Conservation (phyloP, 768 basidiomycete genomes). For the Suillus bovinus region DNA sequence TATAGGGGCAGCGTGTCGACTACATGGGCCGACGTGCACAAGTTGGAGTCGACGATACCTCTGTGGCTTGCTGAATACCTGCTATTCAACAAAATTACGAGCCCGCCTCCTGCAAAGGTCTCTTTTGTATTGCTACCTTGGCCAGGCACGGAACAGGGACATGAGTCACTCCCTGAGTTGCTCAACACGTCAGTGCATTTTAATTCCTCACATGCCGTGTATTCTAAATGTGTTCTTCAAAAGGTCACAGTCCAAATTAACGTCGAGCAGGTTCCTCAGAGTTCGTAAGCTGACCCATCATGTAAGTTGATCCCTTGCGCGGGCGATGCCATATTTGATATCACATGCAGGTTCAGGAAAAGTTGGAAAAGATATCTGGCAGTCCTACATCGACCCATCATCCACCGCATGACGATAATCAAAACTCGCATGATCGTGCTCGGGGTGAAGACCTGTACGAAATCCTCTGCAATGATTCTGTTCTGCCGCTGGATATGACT, state of each 20-base stretch:
- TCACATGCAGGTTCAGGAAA: constrained; percentile 72
- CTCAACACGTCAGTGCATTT: constrained; percentile 74
- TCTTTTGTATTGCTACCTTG: constrained; percentile 89
- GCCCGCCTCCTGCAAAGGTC: constrained; percentile 65
- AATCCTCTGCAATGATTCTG: constrained; percentile 83
- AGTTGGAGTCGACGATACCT: constrained; percentile 79
- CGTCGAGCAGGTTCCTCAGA: constrained; percentile 83
- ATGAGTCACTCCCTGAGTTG: constrained; percentile 72
- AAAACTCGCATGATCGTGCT: constrained; percentile 25
- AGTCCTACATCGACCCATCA: constrained; percentile 32
- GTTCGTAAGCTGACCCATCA: constrained; percentile 83
- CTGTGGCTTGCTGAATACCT: constrained; percentile 89
- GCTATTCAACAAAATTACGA: constrained; percentile 60
- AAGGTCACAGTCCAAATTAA: constrained; percentile 81
- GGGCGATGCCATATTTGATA: constrained; percentile 12
- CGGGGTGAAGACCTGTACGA: constrained; percentile 77
- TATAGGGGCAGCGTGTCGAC: constrained; percentile 72
- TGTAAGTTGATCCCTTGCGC: constrained; percentile 45
- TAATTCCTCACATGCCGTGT: not conserved
- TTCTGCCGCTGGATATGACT: constrained; percentile 85
- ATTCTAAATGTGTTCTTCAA: constrained; percentile 9
- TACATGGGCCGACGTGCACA: constrained; percentile 50
- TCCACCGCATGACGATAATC: constrained; percentile 37
- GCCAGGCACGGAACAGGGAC: constrained; percentile 54
- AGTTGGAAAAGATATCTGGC: constrained; percentile 59